These are phyloP conservation scores for Lathyrus tuberosus DNA, from an alignment of 306 rosid genomes.

Conservation along the genomic window DNA sequence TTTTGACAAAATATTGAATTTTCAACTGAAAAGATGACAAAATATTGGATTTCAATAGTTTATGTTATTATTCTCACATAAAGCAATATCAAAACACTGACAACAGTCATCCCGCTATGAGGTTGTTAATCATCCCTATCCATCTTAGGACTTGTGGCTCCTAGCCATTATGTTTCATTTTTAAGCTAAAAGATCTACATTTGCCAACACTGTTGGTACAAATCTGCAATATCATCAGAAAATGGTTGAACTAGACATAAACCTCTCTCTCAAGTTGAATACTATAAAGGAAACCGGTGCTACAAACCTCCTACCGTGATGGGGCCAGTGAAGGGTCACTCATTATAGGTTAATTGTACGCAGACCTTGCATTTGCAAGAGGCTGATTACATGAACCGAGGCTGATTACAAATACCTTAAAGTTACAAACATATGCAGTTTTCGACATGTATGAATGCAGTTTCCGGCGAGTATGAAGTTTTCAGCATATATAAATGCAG, in stretches of 20 bases:
- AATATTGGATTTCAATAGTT: slow-evolving; percentile 9
- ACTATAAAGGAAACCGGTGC: not conserved
- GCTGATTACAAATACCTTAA: too few relatives aligned
- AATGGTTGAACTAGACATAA: slow-evolving; percentile 1
- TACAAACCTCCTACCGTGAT: not conserved
- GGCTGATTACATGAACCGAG: too few relatives aligned
- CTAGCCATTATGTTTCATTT: slow-evolving; percentile 15
- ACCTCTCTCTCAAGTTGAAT: slow-evolving; percentile 7
- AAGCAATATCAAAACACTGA: slow-evolving; percentile 5
- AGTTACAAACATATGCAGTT: too few relatives aligned
- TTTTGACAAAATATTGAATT: slow-evolving; percentile 23
- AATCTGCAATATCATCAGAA: not conserved
- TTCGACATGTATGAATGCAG: too few relatives aligned
- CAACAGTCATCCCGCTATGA: not conserved
- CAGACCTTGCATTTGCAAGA: too few relatives aligned
- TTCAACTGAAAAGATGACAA: slow-evolving; percentile 14
- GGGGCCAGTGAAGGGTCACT: slow-evolving; percentile 1
- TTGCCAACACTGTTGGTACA: not conserved
- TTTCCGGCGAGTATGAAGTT: too few relatives aligned
- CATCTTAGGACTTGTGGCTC: not conserved
- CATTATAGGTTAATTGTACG: too few relatives aligned
- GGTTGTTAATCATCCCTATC: slow-evolving; percentile 25
- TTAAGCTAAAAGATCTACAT: slow-evolving; percentile 17
- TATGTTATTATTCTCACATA: slow-evolving; percentile 20
- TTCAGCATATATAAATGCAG: too few relatives aligned